These are phyloP conservation scores for Fusarium algeriense DNA, from an alignment of 2,329 filamentous ascomycete genomes.

Conservation along the genomic window DNA sequence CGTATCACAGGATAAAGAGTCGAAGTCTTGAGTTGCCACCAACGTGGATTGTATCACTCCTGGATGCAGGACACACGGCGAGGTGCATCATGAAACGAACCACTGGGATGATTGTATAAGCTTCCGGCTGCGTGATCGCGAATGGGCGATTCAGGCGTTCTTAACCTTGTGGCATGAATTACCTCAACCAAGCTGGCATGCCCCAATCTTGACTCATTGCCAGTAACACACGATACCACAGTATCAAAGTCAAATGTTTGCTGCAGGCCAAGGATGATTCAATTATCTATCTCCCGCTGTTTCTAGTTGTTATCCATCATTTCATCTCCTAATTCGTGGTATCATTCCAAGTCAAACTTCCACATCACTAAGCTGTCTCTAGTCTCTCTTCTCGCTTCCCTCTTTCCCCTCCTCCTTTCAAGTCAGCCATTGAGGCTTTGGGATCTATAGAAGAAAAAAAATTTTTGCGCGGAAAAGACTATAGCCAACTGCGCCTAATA, in stretches of 20 bases:
- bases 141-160: neutral
- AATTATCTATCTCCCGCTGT: conserved; percentile 26
- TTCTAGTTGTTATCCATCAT: conserved; percentile 22
- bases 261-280: conserved; percentile 11
- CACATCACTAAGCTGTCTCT: neutral
- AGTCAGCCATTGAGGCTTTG: conserved; percentile 40
- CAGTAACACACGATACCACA: neutral
- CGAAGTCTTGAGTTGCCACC: neutral
- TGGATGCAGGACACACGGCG: conserved; percentile 11
- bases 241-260: neutral
- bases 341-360: conserved; percentile 44
- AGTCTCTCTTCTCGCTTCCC: neutral
- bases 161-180: neutral
- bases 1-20: conserved; percentile 22
- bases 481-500: conserved; percentile 14
- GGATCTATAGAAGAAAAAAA: conserved; percentile 28
- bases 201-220: neutral
- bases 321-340: conserved; percentile 46
- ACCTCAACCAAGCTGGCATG: neutral
- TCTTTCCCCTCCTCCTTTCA: neutral
- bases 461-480: conserved; percentile 8
- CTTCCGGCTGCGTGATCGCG: neutral
- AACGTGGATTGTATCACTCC: conserved; percentile 5
- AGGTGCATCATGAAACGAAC: conserved; percentile 12
- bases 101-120: neutral